Percentiles rank a stretch among this genome's conserved stretches.
These are phyloP conservation scores for Schwanniomyces etchellsii DNA, from an alignment of 1,139 yeast species.

Conservation along the genomic window DNA sequence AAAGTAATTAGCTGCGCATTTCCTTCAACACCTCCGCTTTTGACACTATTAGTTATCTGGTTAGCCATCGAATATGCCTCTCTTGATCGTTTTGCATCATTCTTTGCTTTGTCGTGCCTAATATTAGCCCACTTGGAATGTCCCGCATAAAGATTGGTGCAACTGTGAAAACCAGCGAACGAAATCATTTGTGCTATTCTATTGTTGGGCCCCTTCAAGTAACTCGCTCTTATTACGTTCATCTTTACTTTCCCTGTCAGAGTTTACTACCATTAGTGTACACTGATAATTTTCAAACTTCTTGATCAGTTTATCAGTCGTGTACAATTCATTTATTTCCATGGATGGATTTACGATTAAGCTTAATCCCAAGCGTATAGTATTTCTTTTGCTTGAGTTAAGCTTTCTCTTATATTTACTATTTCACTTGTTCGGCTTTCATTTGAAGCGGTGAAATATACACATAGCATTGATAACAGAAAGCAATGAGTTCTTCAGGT, in stretches of 20 bases:
- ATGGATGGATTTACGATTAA: too few species aligned
- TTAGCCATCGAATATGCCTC: conserved; percentile 69
- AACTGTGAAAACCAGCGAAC: neutral
- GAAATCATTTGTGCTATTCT: neutral
- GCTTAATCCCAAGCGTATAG: too few species aligned
- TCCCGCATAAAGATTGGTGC: conserved; percentile 39
- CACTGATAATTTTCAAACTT: too few species aligned
- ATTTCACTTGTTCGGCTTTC: too few species aligned
- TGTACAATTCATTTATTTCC: too few species aligned
- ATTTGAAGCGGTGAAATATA: too few species aligned
- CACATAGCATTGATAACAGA: too few species aligned
- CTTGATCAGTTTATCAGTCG: too few species aligned
- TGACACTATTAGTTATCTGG: conserved; percentile 69
- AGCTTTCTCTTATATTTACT: too few species aligned
- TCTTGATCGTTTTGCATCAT: conserved; percentile 73
- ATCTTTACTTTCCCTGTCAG: neutral
- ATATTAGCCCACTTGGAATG: conserved; percentile 96
- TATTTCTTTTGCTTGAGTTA: too few species aligned
- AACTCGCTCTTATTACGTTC: neutral
- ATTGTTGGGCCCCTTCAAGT: neutral
- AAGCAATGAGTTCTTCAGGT: conserved; percentile 25
- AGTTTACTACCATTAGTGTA: neutral
- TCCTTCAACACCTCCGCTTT: conserved; percentile 47
- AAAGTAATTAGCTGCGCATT: conserved; percentile 73
- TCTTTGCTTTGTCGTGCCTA: conserved; percentile 88